These are phyloP conservation scores for Xylariaceae sp. DNA, from an alignment of 2,329 filamentous ascomycete species.

Conservation along the genomic window DNA sequence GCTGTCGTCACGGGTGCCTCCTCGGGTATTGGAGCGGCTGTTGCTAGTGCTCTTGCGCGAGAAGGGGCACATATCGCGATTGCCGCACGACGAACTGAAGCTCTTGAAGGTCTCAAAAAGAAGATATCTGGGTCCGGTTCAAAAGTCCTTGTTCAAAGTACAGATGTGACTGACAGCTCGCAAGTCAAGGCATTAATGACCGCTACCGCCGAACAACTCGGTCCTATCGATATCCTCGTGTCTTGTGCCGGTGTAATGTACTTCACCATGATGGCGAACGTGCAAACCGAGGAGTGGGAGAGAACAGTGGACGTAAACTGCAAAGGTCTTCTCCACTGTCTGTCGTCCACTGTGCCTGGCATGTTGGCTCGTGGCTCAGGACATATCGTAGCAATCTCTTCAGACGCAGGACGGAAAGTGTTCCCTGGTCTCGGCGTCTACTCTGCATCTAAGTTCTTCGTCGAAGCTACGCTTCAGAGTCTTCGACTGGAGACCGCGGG, in stretches of 20 bases:
- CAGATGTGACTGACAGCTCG: constrained; percentile 66
- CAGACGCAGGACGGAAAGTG: constrained; percentile 76
- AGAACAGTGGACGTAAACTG: constrained; percentile 83
- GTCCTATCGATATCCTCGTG: constrained; percentile 74
- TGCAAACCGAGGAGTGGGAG: constrained; percentile 72
- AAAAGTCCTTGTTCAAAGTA: constrained; percentile 66
- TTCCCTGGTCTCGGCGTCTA: constrained; percentile 81
- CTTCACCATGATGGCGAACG: constrained; percentile 82
- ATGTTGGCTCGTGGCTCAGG: constrained; percentile 70
- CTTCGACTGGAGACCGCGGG: constrained; percentile 75
- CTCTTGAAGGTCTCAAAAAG: constrained; percentile 64
- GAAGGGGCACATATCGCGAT: constrained; percentile 72
- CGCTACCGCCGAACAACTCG: constrained; percentile 59
- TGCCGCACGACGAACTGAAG: constrained; percentile 67
- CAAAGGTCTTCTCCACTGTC: constrained; percentile 74
- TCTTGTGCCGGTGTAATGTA: constrained; percentile 85
- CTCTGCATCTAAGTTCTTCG: constrained; percentile 81
- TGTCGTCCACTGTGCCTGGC: constrained; percentile 65
- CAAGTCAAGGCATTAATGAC: constrained; percentile 67
- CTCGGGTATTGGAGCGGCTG: constrained; percentile 75
- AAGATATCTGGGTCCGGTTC: constrained; percentile 50
- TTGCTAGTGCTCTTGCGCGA: constrained; percentile 64
- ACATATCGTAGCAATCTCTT: constrained; percentile 79
- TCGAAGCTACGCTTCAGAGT: constrained; percentile 75
- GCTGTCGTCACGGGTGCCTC: constrained; percentile 78